These are phyloP conservation scores for Exserohilum turcica DNA, from an alignment of 2,329 filamentous ascomycete genomes.

Conservation along the genomic window DNA sequence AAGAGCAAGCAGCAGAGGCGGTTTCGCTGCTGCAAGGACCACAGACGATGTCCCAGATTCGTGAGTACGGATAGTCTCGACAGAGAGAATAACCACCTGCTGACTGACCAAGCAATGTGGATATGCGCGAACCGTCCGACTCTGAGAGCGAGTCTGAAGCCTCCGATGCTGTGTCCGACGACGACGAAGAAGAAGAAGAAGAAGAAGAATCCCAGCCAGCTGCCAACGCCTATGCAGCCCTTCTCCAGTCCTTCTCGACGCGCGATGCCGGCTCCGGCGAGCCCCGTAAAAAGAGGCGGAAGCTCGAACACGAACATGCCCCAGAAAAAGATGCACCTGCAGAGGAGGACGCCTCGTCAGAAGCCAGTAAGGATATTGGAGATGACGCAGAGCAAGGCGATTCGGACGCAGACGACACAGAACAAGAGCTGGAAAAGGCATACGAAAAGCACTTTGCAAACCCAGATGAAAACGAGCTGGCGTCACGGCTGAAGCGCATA, in stretches of 20 bases:
- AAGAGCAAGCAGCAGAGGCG: constrained; percentile 27
- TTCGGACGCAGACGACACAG: constrained; percentile 7
- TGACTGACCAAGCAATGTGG: constrained; percentile 24
- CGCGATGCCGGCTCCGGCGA: constrained; percentile 46
- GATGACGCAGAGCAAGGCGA: constrained; percentile 16
- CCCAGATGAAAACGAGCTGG: constrained; percentile 66
- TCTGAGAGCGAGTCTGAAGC: constrained; percentile 25
- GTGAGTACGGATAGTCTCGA: constrained; percentile 31
- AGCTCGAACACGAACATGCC: constrained; percentile 47
- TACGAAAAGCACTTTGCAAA: constrained; percentile 81
- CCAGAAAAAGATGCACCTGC: constrained; percentile 17
- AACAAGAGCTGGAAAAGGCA: constrained; percentile 60
- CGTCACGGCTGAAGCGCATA: constrained; percentile 56
- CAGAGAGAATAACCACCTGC: constrained; percentile 3
- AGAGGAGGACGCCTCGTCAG: neutral
- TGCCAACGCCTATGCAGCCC: constrained; percentile 58
- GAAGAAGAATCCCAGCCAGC: constrained; percentile 32
- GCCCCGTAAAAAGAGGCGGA: constrained; percentile 60
- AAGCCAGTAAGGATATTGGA: neutral
- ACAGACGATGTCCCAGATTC: constrained; percentile 37
- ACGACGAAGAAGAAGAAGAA: constrained; percentile 33
- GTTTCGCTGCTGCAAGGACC: constrained; percentile 36
- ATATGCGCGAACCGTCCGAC: constrained; percentile 26
- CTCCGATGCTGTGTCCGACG: constrained; percentile 30
- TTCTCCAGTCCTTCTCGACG: constrained; percentile 59